A percentile compares a stretch with the other conserved stretches of the same genome.
Evolutionary conservation across 2,329 filamentous ascomycete species (phyloP).

Genomic region (Fusarium domesticum): DNA sequence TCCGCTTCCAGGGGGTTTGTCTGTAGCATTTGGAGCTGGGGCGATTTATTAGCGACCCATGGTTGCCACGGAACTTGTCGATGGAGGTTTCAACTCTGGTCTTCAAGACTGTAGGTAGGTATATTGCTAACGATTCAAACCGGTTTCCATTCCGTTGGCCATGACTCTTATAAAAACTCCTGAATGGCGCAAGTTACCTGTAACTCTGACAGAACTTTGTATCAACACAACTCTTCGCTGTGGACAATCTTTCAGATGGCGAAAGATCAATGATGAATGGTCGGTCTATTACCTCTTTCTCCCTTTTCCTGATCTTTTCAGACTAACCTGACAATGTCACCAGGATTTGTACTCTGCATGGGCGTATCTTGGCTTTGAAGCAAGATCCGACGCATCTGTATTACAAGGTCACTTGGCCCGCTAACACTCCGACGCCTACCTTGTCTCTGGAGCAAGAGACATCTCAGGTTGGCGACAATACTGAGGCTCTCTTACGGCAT

Average conservation of each 20-base stretch:
- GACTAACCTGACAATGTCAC: slow-evolving; percentile 4
- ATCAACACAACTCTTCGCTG: slow-evolving; percentile 93
- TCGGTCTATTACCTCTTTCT: slow-evolving; percentile 32
- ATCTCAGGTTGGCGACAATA: slow-evolving; percentile 56
- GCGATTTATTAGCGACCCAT: background rate
- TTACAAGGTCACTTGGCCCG: slow-evolving; percentile 69
- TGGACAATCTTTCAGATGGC: slow-evolving; percentile 96
- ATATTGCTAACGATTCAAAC: no score
- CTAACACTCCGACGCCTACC: slow-evolving; percentile 12
- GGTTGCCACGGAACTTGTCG: slow-evolving; percentile 1
- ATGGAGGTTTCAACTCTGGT: background rate
- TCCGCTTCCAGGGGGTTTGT: no score
- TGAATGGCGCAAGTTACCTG: slow-evolving; percentile 83
- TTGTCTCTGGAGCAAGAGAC: slow-evolving; percentile 1
- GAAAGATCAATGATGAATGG: slow-evolving; percentile 83
- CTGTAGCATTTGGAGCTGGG: no score
- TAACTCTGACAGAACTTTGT: slow-evolving; percentile 80
- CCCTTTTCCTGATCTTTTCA: background rate
- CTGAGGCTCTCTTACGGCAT: slow-evolving; percentile 68
- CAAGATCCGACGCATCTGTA: slow-evolving; percentile 78
- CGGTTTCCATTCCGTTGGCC: no score
- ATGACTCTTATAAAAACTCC: slow-evolving; percentile 51
- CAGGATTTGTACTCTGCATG: slow-evolving; percentile 79
- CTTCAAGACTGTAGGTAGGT: no score
- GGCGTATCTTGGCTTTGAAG: slow-evolving; percentile 78